Base-by-base conservation (phyloP, 1,284 basidiomycete genomes). In the Stygiomarasmius scandens region DNA sequence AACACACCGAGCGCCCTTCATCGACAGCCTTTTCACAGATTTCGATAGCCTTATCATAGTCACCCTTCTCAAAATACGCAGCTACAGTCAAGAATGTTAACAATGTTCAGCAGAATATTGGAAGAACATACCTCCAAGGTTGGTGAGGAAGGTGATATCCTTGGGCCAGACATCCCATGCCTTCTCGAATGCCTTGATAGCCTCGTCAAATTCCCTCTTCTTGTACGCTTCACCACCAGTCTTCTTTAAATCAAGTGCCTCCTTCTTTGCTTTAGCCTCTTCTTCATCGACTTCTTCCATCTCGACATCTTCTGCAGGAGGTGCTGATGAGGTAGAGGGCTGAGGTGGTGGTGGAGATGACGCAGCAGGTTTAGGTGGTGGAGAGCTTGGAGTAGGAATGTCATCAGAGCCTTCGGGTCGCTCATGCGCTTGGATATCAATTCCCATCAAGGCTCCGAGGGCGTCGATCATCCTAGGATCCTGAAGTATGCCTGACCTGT, bases 391-490 rank as follows among this genome's bases (percentile, higher is more conserved):
- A 32, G 87, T 81, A 4, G 92, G 91, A 53, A 90, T 77, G 58
- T 93, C 92, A 58, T 90, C 83, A 8, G 92, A 93, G 43, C 93
- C 94, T 76, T 94, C 92, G 24, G 91, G 89, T 57, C 95, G 83
- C 58, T 87, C 81, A 73, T 93, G 93, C 52, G 90, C 94, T 72
- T 93, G 88, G 71, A 98, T 84, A 73, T 98, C 95, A 64, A 98
- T 84, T 49, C 95, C 95, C 92, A 98, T 95, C 59, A 95, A 81
- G 10, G 88, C 96, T 61, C 96, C 96, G 59, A 98, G 82, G 20
- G 95, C 95, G 66, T 91, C 87, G 74, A 98, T 92, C 93, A 97
- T 96, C 59, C 96, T 85, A 36, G 95, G 87, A 74, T 98, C 95
- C 64, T 85, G 77, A 66, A 92, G 74, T 64, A 80, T 74, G 8